phyloP scores from a whole-genome alignment of 2,329 filamentous ascomycete genomes.

The Sclerotinia subarctica region DNA sequence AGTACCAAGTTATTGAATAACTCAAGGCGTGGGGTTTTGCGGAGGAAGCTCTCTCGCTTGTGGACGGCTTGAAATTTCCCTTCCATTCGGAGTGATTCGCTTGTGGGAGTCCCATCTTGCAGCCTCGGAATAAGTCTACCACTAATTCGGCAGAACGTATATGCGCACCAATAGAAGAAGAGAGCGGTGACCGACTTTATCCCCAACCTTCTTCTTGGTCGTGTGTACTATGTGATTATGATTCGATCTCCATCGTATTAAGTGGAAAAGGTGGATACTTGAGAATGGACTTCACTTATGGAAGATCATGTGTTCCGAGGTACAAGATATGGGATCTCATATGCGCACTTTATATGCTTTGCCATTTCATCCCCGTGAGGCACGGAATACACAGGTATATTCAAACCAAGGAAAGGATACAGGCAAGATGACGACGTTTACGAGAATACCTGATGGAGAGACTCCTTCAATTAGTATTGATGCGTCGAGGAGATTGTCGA shows the following conservation, averaged over 20 bases:
- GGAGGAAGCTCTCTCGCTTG: not conserved
- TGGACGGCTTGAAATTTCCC: constrained; percentile 7
- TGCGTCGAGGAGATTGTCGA: constrained; percentile 61
- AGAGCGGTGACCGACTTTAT: not conserved
- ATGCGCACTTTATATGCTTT: constrained; percentile 8
- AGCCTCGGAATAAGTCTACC: not conserved
- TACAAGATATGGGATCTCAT: constrained; percentile 16
- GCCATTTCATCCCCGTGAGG: not conserved
- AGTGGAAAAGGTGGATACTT: not conserved
- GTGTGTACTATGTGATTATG: not conserved
- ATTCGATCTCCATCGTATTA: not conserved
- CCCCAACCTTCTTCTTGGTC: not conserved
- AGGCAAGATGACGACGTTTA: constrained; percentile 66
- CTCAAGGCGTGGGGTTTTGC: not conserved
- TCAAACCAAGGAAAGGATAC: not conserved
- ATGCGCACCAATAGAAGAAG: constrained; percentile 20
- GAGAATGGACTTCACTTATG: not conserved
- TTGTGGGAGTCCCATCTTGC: not conserved
- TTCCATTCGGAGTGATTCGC: constrained; percentile 12
- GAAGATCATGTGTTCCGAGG: constrained; percentile 1
- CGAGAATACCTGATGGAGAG: constrained; percentile 59
- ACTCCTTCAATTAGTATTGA: constrained; percentile 64
- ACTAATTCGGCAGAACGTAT: not conserved
- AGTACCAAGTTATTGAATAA: not conserved
- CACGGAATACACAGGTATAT: not conserved